Percentiles rank a stretch among this genome's conserved stretches.
Conservation (phyloP, 2,329 filamentous ascomycete species). For the Ceratocystis albifundus region DNA sequence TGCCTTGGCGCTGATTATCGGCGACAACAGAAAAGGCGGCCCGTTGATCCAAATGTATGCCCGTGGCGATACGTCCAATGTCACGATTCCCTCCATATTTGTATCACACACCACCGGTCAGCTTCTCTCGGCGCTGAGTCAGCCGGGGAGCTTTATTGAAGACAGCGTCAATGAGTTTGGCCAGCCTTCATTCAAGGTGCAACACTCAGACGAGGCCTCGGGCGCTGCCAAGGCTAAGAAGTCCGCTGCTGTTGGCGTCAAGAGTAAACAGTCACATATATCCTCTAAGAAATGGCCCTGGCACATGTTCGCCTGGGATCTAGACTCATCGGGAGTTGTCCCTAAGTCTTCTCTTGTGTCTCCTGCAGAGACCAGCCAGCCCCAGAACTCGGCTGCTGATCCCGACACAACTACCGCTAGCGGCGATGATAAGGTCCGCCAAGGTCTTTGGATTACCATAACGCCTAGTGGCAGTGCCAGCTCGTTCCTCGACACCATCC, state of each 20-base stretch:
- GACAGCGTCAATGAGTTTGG: slow-evolving; percentile 50
- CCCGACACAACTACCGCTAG: background rate
- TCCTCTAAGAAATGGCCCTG: slow-evolving; percentile 35
- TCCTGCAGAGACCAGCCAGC: slow-evolving; percentile 25
- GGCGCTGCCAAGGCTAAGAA: slow-evolving; percentile 26
- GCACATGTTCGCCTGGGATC: slow-evolving; percentile 33
- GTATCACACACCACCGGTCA: slow-evolving; percentile 92
- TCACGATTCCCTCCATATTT: slow-evolving; percentile 88
- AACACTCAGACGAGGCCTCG: slow-evolving; percentile 35
- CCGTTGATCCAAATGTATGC: slow-evolving; percentile 96
- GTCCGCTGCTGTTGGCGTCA: background rate
- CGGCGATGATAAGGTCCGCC: slow-evolving; percentile 37
- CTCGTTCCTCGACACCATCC: slow-evolving; percentile 87
- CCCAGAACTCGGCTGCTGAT: slow-evolving; percentile 1
- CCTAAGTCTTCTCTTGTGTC: slow-evolving; percentile 63
- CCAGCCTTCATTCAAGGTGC: slow-evolving; percentile 43
- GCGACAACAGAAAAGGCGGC: slow-evolving; percentile 81
- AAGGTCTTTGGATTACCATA: slow-evolving; percentile 92
- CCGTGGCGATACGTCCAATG: slow-evolving; percentile 87
- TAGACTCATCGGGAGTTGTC: slow-evolving; percentile 37
- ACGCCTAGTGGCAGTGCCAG: slow-evolving; percentile 73
- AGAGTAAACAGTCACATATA: slow-evolving; percentile 24
- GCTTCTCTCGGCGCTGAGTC: slow-evolving; percentile 75
- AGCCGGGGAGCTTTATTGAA: slow-evolving; percentile 53
- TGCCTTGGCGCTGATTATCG: slow-evolving; percentile 80